Percentiles rank a stretch among this genome's conserved stretches.
Evolutionary conservation across 495 filamentous ascomycete species (phyloP).

Genomic region (Amphirosellinia nigrospora): DNA sequence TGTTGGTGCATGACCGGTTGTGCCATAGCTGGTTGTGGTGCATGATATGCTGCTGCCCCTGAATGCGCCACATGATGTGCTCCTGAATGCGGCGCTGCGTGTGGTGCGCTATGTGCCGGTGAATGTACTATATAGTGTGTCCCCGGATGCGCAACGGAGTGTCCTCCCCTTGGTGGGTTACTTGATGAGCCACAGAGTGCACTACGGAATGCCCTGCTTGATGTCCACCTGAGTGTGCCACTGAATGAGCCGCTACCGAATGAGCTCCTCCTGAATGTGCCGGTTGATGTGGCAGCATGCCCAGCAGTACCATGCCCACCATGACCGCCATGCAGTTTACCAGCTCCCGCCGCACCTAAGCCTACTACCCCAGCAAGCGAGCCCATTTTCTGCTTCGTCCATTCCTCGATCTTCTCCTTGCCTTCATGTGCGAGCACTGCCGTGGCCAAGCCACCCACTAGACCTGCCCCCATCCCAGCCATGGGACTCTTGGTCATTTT

Average conservation of each 20-base stretch:
- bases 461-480: slow-evolving; percentile 5
- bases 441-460: slow-evolving; percentile 12
- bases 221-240: background rate
- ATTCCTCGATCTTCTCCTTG: slow-evolving; percentile 22
- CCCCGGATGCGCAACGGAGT: background rate
- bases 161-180: background rate
- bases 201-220: background rate
- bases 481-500: slow-evolving; percentile 22
- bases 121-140: slow-evolving; percentile 1
- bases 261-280: background rate
- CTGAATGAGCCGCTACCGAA: background rate
- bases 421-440: slow-evolving; percentile 18
- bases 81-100: slow-evolving; percentile 1
- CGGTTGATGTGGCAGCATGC: background rate
- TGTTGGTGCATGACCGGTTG: background rate
- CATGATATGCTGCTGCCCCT: slow-evolving; percentile 2
- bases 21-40: background rate
- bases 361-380: slow-evolving; percentile 14
- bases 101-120: background rate
- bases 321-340: slow-evolving; percentile 8
- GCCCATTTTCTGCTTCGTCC: slow-evolving; percentile 24
- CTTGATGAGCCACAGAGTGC: slow-evolving; percentile 2
- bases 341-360: background rate
- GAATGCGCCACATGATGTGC: background rate
- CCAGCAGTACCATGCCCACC: background rate